Evolutionary conservation across 2,329 filamentous ascomycete species (phyloP).

Genomic region (Stromatinia cepivora): DNA sequence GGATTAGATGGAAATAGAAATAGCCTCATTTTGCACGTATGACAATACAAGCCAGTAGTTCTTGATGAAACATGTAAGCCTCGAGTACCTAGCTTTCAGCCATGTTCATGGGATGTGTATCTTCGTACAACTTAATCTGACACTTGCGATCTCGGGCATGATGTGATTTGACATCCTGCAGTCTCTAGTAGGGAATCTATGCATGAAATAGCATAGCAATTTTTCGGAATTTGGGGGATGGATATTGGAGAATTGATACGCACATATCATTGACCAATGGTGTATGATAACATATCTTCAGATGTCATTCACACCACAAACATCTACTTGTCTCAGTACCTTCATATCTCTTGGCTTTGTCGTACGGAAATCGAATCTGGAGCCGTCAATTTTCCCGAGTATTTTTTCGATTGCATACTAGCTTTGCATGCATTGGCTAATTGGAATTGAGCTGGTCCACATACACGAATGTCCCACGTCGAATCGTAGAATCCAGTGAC

Average conservation of each 20-base stretch:
- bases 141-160: slow-evolving; percentile 1
- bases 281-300: neutral
- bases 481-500: neutral
- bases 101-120: slow-evolving; percentile 2
- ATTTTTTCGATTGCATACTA: neutral
- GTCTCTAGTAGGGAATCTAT: neutral
- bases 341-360: slow-evolving; percentile 3
- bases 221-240: neutral
- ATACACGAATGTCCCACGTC: slow-evolving; percentile 7
- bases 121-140: neutral
- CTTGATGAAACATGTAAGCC: neutral
- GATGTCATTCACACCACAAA: slow-evolving; percentile 12
- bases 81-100: slow-evolving; percentile 4
- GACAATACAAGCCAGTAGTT: neutral
- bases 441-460: neutral
- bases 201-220: neutral
- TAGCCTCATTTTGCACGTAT: neutral
- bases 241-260: neutral
- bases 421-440: neutral
- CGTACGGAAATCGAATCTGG: neutral
- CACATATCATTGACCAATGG: slow-evolving; percentile 10
- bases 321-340: slow-evolving; percentile 3
- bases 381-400: neutral
- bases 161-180: neutral
- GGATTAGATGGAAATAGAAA: neutral